Percentiles rank a stretch among this genome's conserved stretches.
These are phyloP conservation scores for Metschnikowia santaceciliae DNA, from an alignment of 805 yeast genomes.

Conservation along the genomic window DNA sequence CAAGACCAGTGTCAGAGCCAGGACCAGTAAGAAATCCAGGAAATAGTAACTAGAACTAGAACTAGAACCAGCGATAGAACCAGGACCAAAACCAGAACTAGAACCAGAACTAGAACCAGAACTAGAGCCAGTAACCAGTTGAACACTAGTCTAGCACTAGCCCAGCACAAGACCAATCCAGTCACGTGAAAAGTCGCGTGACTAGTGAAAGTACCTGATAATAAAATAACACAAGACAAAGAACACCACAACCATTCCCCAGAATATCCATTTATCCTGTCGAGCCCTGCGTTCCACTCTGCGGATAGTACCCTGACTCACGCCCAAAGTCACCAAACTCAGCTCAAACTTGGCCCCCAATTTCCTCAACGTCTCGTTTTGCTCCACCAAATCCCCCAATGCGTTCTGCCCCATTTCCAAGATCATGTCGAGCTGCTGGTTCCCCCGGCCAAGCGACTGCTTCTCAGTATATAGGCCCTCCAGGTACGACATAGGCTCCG, in stretches of 20 bases:
- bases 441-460: constrained; percentile 60
- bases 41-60: too few relatives aligned
- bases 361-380: constrained; percentile 64
- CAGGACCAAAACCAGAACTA: too few relatives aligned
- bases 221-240: constrained; percentile 66
- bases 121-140: too few relatives aligned
- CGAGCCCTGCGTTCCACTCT: constrained; percentile 75
- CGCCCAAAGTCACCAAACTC: constrained; percentile 76
- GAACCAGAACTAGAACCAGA: too few relatives aligned
- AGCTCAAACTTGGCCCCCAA: constrained; percentile 63
- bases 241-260: constrained; percentile 63
- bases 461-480: constrained; percentile 72
- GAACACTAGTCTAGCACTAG: too few relatives aligned
- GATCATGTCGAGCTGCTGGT: constrained; percentile 82
- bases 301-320: constrained; percentile 79
- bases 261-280: constrained; percentile 84
- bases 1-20: too few relatives aligned
- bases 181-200: too few relatives aligned
- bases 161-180: too few relatives aligned
- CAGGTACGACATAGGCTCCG: constrained; percentile 36
- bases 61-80: too few relatives aligned
- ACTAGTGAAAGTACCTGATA: constrained; percentile 56
- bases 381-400: constrained; percentile 80
- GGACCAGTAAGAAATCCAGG: too few relatives aligned
- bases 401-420: constrained; percentile 86